These are phyloP conservation scores for Begonia loranthoides DNA, from an alignment of 306 rosid species.

Conservation along the genomic window DNA sequence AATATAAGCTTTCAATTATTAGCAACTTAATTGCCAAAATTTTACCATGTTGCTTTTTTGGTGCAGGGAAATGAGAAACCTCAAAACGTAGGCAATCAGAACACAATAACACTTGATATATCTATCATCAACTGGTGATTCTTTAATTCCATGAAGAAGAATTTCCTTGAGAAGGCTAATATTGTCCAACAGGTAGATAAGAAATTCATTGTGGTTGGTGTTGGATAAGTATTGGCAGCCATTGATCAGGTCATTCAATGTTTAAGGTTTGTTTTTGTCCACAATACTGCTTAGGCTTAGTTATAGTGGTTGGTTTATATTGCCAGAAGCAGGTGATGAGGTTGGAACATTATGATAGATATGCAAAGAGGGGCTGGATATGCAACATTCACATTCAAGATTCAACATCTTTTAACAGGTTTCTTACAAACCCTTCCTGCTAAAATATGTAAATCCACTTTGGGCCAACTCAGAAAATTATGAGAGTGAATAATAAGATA, in stretches of 20 bases:
- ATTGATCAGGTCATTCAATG: constrained; percentile 66
- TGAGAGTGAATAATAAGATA: too few relatives aligned
- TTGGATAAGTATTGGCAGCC: constrained; percentile 55
- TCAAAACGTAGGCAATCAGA: constrained; percentile 21
- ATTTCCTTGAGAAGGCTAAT: constrained; percentile 47
- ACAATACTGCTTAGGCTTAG: too few relatives aligned
- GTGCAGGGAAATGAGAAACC: constrained; percentile 37
- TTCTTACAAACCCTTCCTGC: background rate
- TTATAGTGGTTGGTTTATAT: too few relatives aligned
- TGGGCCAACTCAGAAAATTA: too few relatives aligned
- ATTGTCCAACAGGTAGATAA: constrained; percentile 91
- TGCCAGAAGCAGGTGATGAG: too few relatives aligned
- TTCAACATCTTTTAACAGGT: constrained; percentile 65
- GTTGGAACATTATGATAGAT: constrained; percentile 49
- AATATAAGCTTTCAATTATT: too few relatives aligned
- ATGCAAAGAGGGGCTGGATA: constrained; percentile 89
- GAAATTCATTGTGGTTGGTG: constrained; percentile 81
- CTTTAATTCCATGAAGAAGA: constrained; percentile 71
- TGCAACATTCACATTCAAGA: constrained; percentile 56
- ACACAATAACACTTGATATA: constrained; percentile 46
- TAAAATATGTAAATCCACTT: too few relatives aligned
- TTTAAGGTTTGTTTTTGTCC: background rate
- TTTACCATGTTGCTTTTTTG: background rate
- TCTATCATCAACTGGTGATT: constrained; percentile 78
- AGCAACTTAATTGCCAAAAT: background rate